phyloP scores from a whole-genome alignment of 2,329 filamentous ascomycete species.

The Colletotrichum noveboracense region DNA sequence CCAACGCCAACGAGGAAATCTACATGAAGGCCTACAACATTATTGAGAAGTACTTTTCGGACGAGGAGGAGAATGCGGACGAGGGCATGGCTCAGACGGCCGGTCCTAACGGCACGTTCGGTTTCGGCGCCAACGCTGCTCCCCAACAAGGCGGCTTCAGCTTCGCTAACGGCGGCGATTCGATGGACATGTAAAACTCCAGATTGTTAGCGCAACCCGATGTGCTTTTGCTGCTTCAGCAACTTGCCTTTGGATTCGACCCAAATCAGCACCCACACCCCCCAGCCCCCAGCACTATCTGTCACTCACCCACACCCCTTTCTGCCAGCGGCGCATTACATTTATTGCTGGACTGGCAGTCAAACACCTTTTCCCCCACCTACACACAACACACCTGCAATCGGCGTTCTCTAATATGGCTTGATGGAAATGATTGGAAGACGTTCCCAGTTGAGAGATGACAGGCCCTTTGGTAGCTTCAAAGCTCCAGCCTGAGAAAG shows the following conservation, averaged over 20 bases:
- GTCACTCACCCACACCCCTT: constrained; percentile 5
- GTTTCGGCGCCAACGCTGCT: constrained; percentile 72
- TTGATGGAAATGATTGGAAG: constrained; percentile 39
- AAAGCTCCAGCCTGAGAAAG: constrained; percentile 64
- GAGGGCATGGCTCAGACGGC: constrained; percentile 76
- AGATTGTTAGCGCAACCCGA: constrained; percentile 2
- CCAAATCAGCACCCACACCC: neutral
- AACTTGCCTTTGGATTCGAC: neutral
- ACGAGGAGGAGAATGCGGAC: constrained; percentile 93
- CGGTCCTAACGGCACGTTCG: constrained; percentile 75
- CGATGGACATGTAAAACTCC: constrained; percentile 67
- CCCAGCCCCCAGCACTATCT: constrained; percentile 3
- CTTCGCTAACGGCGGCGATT: constrained; percentile 78
- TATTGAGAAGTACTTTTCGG: constrained; percentile 99
- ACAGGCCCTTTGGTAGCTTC: constrained; percentile 66
- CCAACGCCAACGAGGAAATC: constrained; percentile 99
- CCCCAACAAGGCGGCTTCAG: constrained; percentile 83
- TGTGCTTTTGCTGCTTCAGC: neutral
- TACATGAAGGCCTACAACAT: constrained; percentile 99
- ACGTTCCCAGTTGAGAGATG: constrained; percentile 25
- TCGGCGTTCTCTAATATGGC: constrained; percentile 38
- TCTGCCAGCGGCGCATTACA: constrained; percentile 9
- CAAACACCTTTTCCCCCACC: constrained; percentile 23
- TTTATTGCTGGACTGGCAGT: constrained; percentile 10
- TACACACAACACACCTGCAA: constrained; percentile 20